phyloP scores from a whole-genome alignment of 2,329 filamentous ascomycete genomes.

The Furcasterigmium sp. region DNA sequence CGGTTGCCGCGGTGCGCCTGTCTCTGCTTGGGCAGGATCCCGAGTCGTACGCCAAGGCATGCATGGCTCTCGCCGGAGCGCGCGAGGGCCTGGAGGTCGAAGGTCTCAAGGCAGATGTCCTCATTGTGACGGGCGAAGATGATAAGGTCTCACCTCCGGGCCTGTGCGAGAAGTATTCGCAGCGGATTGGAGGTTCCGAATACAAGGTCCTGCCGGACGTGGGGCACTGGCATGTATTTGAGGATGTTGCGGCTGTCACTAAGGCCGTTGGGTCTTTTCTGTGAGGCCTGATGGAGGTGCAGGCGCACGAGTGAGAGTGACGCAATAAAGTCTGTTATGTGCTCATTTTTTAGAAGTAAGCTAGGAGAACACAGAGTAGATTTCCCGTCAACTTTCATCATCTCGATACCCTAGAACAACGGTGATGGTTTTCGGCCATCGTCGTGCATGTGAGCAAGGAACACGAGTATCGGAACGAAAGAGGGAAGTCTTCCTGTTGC shows the following conservation, averaged over 20 bases:
- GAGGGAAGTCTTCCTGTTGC: no score
- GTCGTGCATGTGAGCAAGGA: no score
- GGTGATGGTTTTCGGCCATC: no score
- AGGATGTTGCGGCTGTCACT: conserved; percentile 31
- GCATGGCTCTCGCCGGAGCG: conserved; percentile 38
- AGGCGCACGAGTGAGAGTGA: no score
- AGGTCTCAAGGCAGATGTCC: conserved; percentile 22
- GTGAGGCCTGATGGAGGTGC: background rate
- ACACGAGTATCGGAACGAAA: no score
- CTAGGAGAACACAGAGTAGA: no score
- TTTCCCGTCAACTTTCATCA: no score
- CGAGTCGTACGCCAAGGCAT: conserved; percentile 51
- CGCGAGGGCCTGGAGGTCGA: conserved; percentile 24
- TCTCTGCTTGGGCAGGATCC: conserved; percentile 42
- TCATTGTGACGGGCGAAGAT: conserved; percentile 39
- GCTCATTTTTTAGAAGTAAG: no score
- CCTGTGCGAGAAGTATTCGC: conserved; percentile 24
- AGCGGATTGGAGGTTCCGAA: conserved; percentile 18
- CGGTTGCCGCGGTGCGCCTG: conserved; percentile 32
- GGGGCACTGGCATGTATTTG: conserved; percentile 47
- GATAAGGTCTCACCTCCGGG: conserved; percentile 35
- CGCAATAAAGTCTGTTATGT: no score
- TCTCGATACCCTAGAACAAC: no score
- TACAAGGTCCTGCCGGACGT: conserved; percentile 30
- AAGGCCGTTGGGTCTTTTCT: conserved; percentile 17